These are phyloP conservation scores for Hippophae rhamnoides DNA, from an alignment of 306 rosid species.

Conservation along the genomic window DNA sequence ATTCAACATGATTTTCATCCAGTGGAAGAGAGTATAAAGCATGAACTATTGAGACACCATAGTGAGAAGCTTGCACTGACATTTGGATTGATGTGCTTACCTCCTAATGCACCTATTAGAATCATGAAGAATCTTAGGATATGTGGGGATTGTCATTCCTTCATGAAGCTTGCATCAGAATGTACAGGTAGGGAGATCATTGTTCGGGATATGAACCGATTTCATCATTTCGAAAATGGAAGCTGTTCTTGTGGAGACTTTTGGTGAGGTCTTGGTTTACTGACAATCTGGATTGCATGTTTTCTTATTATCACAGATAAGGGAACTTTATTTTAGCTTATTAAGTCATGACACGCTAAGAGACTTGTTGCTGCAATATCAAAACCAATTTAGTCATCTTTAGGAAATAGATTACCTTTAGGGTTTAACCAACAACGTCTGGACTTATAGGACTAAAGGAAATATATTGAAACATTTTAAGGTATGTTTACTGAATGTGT, in stretches of 20 bases:
- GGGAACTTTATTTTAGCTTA: too few species aligned
- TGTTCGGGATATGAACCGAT: constrained; percentile 69
- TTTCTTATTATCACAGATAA: too few species aligned
- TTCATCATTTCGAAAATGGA: constrained; percentile 67
- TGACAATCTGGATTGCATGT: background rate
- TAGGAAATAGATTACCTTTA: too few species aligned
- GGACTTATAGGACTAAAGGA: too few species aligned
- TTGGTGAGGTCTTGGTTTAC: constrained; percentile 36
- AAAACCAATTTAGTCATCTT: too few species aligned
- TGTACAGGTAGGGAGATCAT: constrained; percentile 45
- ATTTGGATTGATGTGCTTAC: constrained; percentile 65
- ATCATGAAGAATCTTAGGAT: constrained; percentile 89
- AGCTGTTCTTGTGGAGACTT: constrained; percentile 60
- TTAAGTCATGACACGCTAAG: too few species aligned
- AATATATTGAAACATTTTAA: too few species aligned
- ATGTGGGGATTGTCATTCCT: constrained; percentile 83
- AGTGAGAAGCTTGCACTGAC: constrained; percentile 81
- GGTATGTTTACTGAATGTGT: too few species aligned
- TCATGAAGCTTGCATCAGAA: constrained; percentile 59
- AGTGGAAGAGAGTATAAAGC: constrained; percentile 59
- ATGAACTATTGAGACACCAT: constrained; percentile 63
- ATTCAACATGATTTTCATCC: constrained; percentile 52
- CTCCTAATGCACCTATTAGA: constrained; percentile 52
- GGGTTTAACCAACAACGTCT: too few species aligned
- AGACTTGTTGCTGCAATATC: too few species aligned